Conservation (phyloP, 2,329 filamentous ascomycete genomes). For the Dactylonectria macrodidyma region DNA sequence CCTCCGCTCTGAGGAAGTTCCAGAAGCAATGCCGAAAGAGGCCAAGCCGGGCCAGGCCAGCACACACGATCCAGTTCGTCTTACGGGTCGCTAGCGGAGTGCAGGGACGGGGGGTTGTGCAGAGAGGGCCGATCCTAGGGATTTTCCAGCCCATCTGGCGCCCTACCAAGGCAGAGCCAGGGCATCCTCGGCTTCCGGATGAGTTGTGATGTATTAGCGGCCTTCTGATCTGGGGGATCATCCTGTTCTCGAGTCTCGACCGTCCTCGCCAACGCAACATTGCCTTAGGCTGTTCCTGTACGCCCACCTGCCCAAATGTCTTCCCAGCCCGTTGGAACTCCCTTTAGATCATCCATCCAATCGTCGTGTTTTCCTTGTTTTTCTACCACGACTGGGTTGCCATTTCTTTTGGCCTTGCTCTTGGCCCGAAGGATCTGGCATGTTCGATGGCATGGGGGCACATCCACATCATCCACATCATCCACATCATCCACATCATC, state of each 20-base stretch:
- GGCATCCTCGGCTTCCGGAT: constrained; percentile 16
- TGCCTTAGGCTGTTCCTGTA: not conserved
- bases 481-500: not conserved
- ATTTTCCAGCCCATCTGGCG: constrained; percentile 26
- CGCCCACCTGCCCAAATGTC: not conserved
- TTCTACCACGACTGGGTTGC: not conserved
- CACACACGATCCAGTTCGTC: constrained; percentile 5
- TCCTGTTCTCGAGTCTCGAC: not conserved
- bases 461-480: constrained; percentile 2
- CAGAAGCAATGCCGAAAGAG: constrained; percentile 37
- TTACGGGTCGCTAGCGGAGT: constrained; percentile 14
- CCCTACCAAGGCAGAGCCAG: constrained; percentile 11
- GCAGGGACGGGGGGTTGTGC: constrained; percentile 18
- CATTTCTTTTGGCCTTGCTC: not conserved
- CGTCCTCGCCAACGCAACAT: not conserved
- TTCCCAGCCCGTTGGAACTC: not conserved
- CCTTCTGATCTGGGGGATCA: not conserved
- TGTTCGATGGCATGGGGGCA: not conserved
- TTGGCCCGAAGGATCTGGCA: not conserved
- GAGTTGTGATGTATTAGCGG: not conserved
- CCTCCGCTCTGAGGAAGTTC: constrained; percentile 20
- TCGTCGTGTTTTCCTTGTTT: not conserved
- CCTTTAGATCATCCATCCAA: not conserved
- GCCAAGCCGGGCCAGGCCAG: constrained; percentile 30
- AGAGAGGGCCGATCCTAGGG: constrained; percentile 15